These are phyloP conservation scores for Ogataea pignaliae DNA, from an alignment of 805 yeast genomes.

Conservation along the genomic window DNA sequence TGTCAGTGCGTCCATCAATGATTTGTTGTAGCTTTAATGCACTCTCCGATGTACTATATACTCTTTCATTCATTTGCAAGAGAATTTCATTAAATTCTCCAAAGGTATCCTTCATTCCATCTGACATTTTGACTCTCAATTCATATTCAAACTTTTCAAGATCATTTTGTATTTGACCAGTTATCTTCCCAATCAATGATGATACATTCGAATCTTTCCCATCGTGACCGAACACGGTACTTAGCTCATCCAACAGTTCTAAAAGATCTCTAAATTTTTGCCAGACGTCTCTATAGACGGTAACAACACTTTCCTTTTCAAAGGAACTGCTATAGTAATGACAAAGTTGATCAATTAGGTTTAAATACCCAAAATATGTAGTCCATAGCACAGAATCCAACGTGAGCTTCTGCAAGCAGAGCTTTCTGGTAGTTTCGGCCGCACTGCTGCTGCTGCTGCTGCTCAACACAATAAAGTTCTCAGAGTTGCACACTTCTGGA, in stretches of 20 bases:
- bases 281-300: conserved; percentile 11
- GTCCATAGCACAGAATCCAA: conserved; percentile 20
- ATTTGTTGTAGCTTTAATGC: too few species aligned
- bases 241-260: conserved; percentile 2
- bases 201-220: too few species aligned
- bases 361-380: conserved; percentile 18
- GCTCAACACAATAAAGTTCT: neutral
- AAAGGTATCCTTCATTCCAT: too few species aligned
- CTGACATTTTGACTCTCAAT: too few species aligned
- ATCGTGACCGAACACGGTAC: neutral
- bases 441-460: neutral
- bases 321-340: conserved; percentile 14
- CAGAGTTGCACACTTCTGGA: conserved; percentile 6
- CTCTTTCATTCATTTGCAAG: too few species aligned
- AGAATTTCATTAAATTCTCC: too few species aligned
- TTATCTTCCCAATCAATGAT: too few species aligned
- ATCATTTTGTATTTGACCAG: too few species aligned
- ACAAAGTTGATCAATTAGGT: conserved; percentile 15
- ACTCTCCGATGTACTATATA: too few species aligned
- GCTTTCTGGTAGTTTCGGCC: neutral
- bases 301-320: conserved; percentile 11
- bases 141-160: too few species aligned
- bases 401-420: conserved; percentile 12
- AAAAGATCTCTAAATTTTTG: conserved; percentile 5
- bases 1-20: too few species aligned